Evolutionary conservation across 495 filamentous ascomycete species (phyloP), one percentile per base, ranked within the genome.

Genomic region (Amphirosellinia nigrospora): DNA sequence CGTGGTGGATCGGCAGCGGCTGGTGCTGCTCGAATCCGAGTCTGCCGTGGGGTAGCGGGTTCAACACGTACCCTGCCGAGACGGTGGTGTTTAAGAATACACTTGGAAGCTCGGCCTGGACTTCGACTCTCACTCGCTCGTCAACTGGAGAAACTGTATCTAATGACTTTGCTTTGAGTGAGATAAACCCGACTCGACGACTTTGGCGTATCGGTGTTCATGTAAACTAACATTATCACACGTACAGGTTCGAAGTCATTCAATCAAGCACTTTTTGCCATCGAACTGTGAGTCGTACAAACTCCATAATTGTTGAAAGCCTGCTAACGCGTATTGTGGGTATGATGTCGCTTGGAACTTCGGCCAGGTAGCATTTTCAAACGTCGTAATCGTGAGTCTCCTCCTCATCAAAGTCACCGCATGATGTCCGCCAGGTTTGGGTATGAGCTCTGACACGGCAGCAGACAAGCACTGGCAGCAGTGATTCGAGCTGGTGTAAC

Each of bases 21-120:
- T 84, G 81, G 82, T 83, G 82, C 53, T 82, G 80, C 61, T 75
- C 72, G 9, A 82, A 83, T 50, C 82, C 81, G 11, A 76, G 62
- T 36, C 69, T 83, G 41, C 75, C 78, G 4, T 82, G 81, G 80
- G 81, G 81, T 23, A 73, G 74, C 41, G 82, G 78, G 13, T 83
- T 83, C 70, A 80, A 80, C 69, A 78, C 79, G 0, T 72, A 74
- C 38, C 46, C 63, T 4, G 71, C 70, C 21, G 79, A 82, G 58
- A 76, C 72, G 9, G 74, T 79, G 52, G 71, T 70, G 21, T 82
- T 82, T 50, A 46, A 58, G 13, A 78, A 78, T 30, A 71, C 34
- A 28, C 62, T 78, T 1, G 73, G 72, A 26, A 67, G 72, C 19
- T 72, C 71, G 4, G 56, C 59, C 8, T 80, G 74, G 72, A 73